A percentile compares a stretch with the other conserved stretches of the same genome.
Conservation (phyloP, 306 rosid species). For the Pyrus pyrifolia region DNA sequence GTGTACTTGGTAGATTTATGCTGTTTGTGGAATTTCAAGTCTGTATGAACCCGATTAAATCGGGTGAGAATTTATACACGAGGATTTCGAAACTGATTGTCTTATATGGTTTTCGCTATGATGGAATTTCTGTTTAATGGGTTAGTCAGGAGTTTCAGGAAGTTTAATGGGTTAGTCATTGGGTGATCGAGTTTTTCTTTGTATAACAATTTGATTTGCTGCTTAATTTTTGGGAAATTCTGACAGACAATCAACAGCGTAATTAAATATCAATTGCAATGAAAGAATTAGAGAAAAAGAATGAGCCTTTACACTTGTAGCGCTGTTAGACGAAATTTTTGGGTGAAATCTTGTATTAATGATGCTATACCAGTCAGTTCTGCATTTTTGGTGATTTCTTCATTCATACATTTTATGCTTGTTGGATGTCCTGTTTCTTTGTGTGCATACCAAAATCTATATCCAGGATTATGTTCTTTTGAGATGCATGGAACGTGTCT, state of each 20-base stretch:
- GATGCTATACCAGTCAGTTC: not conserved
- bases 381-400: not conserved
- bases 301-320: not conserved
- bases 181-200: not conserved
- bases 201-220: not conserved
- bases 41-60: not conserved
- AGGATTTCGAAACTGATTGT: not conserved
- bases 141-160: not conserved
- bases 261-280: not conserved
- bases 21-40: not conserved
- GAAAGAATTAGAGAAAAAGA: not conserved
- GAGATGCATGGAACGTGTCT: not conserved
- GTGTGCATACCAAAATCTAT: not conserved
- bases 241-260: not conserved
- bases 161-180: not conserved
- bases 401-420: not conserved
- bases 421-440: not conserved
- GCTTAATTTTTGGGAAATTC: not conserved
- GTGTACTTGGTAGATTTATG: not conserved
- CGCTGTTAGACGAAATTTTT: not conserved
- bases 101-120: not conserved
- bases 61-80: not conserved
- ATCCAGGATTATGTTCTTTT: not conserved
- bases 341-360: not conserved
- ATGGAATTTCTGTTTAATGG: not conserved